Percentiles rank a stretch among this genome's conserved stretches.
Conservation (phyloP, 2,329 filamentous ascomycete genomes). For the Arthroderma uncinatum region DNA sequence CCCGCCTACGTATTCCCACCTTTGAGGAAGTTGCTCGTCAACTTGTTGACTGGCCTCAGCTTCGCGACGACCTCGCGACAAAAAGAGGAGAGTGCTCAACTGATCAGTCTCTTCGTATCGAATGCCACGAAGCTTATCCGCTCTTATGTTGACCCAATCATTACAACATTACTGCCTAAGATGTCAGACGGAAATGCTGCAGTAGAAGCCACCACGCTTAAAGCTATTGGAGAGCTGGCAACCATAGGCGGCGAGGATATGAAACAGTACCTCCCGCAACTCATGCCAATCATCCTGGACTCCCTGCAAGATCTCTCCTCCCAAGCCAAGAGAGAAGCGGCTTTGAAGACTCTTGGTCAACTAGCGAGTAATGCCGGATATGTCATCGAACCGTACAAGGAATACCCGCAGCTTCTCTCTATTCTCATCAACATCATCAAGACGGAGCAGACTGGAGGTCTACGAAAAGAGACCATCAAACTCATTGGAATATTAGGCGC, state of each 20-base stretch:
- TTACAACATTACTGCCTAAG: conserved; percentile 80
- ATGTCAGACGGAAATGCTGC: conserved; percentile 73
- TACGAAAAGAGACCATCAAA: conserved; percentile 91
- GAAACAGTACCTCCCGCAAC: conserved; percentile 74
- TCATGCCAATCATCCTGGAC: conserved; percentile 93
- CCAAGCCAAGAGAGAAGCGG: conserved; percentile 78
- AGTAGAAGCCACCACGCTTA: conserved; percentile 88
- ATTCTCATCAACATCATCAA: conserved; percentile 91
- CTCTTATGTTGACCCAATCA: conserved; percentile 94
- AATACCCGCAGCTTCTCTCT: conserved; percentile 87
- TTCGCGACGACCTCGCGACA: conserved; percentile 89
- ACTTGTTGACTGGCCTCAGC: conserved; percentile 89
- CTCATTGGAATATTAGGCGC: conserved; percentile 91
- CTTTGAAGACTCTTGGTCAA: conserved; percentile 80
- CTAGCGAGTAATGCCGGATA: conserved; percentile 94
- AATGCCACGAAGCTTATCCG: conserved; percentile 89
- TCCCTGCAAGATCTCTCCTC: conserved; percentile 91
- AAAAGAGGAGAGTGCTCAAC: conserved; percentile 90
- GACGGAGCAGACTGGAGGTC: conserved; percentile 72
- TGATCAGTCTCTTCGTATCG: conserved; percentile 83
- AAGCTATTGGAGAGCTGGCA: conserved; percentile 86
- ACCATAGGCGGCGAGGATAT: conserved; percentile 91
- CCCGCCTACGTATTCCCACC: conserved; percentile 97
- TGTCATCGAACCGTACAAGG: conserved; percentile 89
- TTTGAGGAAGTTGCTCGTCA: conserved; percentile 84